Evolutionary conservation across 2,329 filamentous ascomycete genomes (phyloP), one percentile per base, ranked within the genome.

Genomic region (Talaromyces rugulosus): DNA sequence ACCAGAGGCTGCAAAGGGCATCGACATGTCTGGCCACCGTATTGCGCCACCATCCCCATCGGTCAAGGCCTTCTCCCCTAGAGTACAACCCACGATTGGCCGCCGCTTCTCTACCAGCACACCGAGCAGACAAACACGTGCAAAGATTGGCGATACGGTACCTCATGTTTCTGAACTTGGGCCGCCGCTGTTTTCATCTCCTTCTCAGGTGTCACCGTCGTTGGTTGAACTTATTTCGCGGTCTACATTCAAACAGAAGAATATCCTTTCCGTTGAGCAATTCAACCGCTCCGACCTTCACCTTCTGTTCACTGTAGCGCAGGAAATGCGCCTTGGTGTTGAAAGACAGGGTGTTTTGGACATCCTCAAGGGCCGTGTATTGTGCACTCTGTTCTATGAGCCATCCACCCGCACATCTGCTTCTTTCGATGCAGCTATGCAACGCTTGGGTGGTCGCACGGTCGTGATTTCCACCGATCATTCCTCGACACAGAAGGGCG

Each of bases 371-470:
- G 92, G 93, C 31, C 88, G 90, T 53, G 86, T 99, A 12, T 84
- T 99, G 42, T 92, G 89, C 79, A 95, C 91, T 2, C 87, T 99
- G 81, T 99, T 99, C 85, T 99, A 93, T 77, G 95, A 99, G 82
- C 95, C 95, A 1, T 98, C 94, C 0, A 99, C 95, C 2, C 87
- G 95, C 60, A 99, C 95, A 5, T 97, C 94, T 12, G 87, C 91
- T 42, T 99, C 95, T 3, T 99, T 99, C 70, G 95, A 99, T 73
- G 91, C 94, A 61, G 95, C 95, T 50, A 99, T 99, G 95, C 96
- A 99, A 82, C 90, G 96, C 58, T 88, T 99, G 5, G 95, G 95
- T 68, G 95, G 95, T 55, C 86, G 92, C 56, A 94, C 90, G 3
- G 85, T 99, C 59, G 83, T 88, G 58, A 88, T 98, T 72, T 83